Evolutionary conservation across 108 stramenopile species (phyloP), one percentile per base, ranked within the genome.

Genomic region (Seminavis robusta): DNA sequence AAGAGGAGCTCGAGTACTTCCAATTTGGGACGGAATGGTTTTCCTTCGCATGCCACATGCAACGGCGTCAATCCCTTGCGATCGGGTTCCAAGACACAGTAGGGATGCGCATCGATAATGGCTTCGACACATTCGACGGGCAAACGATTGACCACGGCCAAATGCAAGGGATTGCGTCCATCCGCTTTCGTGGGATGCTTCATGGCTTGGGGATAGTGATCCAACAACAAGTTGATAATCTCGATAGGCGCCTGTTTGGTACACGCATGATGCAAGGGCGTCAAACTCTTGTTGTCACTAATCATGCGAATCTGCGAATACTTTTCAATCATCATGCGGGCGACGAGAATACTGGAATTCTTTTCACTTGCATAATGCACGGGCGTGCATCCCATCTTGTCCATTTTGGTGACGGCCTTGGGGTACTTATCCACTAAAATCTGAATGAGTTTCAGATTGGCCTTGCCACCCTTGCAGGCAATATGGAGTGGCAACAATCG

Each of bases 181-280:
- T n/a, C n/a, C n/a, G n/a, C n/a, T n/a, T n/a, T n/a, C n/a, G n/a
- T n/a, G n/a, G n/a, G n/a, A n/a, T n/a, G n/a, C n/a, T 43, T 43
- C 42, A 43, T 43, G 6, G 42, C 42, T 6, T 15, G 20, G 23
- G 42, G 42, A 43, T 43, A 43, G 23, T 21, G 6, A 43, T 43
- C 4, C 20, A 43, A 21, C 42, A 43, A 43, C 17, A 43, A 21
- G 20, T 43, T 21, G 9, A 43, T 21, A n/a, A 43, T 43, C 6
- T 21, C 21, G 9, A 43, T 21, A 15, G 42, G 42, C 42, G 42
- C 42, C 17, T 43, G 17, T 16, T 43, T 43, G 10, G 42, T 21
- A 15, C 42, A 43, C 6, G 42, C 42, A 43, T 43, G 42, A 21
- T 43, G 42, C 42, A 43, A n/a, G 10, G 42, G 42, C n/a, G n/a